These are phyloP conservation scores for Candida odintsovae DNA, from an alignment of 805 yeast genomes.

Conservation along the genomic window DNA sequence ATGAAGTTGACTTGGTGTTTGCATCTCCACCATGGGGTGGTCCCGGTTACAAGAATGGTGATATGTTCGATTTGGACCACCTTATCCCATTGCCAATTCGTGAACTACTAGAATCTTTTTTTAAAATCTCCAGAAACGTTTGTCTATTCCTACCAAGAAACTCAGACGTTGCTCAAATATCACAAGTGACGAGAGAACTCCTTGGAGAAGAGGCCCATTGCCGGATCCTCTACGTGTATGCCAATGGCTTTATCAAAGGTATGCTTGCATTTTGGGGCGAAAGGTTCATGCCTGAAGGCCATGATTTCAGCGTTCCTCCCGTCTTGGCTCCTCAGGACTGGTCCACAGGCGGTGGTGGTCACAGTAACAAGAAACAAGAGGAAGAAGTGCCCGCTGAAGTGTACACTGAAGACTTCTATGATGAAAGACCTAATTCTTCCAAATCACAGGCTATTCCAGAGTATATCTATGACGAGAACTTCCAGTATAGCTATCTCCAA, in stretches of 20 bases:
- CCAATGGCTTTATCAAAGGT: constrained; percentile 44
- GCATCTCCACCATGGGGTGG: constrained; percentile 94
- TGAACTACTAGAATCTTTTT: constrained; percentile 37
- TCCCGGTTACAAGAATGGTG: constrained; percentile 42
- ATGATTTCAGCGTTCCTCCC: constrained; percentile 7
- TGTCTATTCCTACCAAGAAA: constrained; percentile 62
- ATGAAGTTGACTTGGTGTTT: constrained; percentile 47
- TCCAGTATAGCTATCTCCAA: neutral
- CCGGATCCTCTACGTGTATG: constrained; percentile 38
- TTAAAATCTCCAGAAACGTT: constrained; percentile 39
- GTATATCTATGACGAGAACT: neutral
- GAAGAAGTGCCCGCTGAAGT: neutral
- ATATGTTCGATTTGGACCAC: constrained; percentile 39
- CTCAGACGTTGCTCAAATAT: constrained; percentile 46
- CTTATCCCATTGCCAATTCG: constrained; percentile 45
- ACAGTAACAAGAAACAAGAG: neutral
- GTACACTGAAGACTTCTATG: constrained; percentile 3
- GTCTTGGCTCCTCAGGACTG: neutral
- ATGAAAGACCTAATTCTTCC: neutral
- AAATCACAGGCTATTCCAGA: neutral
- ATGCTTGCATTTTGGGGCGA: constrained; percentile 58
- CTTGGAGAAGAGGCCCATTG: constrained; percentile 40
- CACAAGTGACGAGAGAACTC: constrained; percentile 38
- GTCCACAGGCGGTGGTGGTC: neutral
- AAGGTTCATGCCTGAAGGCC: constrained; percentile 25